Evolutionary conservation across 352 stramenopile species (phyloP).

Genomic region (Phytophthora syringae): DNA sequence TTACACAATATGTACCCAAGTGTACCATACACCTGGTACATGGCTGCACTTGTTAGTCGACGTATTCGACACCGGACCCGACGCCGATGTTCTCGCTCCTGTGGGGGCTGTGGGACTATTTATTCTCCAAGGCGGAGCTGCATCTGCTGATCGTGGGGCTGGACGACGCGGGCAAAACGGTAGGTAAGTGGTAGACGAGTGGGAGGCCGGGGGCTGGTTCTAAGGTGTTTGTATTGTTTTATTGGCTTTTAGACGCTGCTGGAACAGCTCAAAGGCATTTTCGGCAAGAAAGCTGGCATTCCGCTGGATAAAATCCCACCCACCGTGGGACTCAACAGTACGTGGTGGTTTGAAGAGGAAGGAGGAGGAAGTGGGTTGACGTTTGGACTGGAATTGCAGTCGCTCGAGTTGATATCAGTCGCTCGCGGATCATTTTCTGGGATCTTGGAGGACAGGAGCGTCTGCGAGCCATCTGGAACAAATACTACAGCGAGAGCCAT

Average conservation of each 20-base stretch:
- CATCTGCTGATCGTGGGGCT: conserved; percentile 93
- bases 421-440: conserved; percentile 92
- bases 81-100: conserved; percentile 86
- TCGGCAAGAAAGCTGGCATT: conserved; percentile 88
- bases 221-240: neutral
- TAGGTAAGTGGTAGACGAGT: conserved; percentile 56
- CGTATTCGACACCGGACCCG: neutral
- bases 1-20: too few relatives aligned
- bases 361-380: neutral
- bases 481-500: conserved; percentile 94
- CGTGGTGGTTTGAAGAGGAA: conserved; percentile 10
- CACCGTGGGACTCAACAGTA: conserved; percentile 92
- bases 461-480: conserved; percentile 92
- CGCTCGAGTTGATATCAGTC: conserved; percentile 82
- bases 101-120: conserved; percentile 79
- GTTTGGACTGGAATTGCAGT: conserved; percentile 41
- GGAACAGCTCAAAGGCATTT: conserved; percentile 92
- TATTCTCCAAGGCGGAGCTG: conserved; percentile 89
- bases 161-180: conserved; percentile 93
- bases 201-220: neutral
- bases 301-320: conserved; percentile 92
- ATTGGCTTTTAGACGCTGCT: conserved; percentile 74
- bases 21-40: neutral
- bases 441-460: conserved; percentile 91
- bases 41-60: conserved; percentile 6